A percentile compares a stretch with the other conserved stretches of the same genome.
These are phyloP conservation scores for Pichia sp. DNA, from an alignment of 1,139 yeast species.

Conservation along the genomic window DNA sequence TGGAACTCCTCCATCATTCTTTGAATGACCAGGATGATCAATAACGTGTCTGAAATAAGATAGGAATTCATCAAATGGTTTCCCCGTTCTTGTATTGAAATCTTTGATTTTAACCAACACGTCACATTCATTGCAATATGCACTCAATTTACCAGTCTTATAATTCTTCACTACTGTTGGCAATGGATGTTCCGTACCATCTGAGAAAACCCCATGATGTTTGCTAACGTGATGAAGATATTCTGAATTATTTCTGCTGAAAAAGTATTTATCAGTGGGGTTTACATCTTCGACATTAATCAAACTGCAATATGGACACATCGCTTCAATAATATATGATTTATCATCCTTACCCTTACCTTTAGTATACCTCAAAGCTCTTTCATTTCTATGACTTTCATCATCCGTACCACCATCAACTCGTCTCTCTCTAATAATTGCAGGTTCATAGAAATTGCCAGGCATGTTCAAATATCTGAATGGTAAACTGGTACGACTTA, in stretches of 20 bases:
- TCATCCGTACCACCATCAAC: slow-evolving; percentile 4
- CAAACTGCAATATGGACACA: slow-evolving; percentile 24
- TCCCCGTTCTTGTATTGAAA: slow-evolving; percentile 8
- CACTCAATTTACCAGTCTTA: slow-evolving; percentile 13
- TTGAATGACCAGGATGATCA: slow-evolving; percentile 16
- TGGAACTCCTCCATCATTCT: slow-evolving; percentile 15
- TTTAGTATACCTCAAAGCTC: background rate
- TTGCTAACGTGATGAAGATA: slow-evolving; percentile 27
- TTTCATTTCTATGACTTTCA: background rate
- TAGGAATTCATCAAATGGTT: slow-evolving; percentile 17
- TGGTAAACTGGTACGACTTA: slow-evolving; percentile 7
- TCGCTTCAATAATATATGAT: slow-evolving; percentile 20
- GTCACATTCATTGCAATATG: slow-evolving; percentile 19
- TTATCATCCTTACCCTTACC: slow-evolving; percentile 7
- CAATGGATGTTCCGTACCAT: slow-evolving; percentile 22
- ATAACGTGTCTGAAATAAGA: slow-evolving; percentile 21
- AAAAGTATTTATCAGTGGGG: slow-evolving; percentile 17
- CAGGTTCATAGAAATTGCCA: slow-evolving; percentile 23
- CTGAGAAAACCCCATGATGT: slow-evolving; percentile 25
- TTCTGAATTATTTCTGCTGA: slow-evolving; percentile 23
- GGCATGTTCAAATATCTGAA: slow-evolving; percentile 14
- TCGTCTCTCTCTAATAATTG: slow-evolving; percentile 18
- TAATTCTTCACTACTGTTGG: slow-evolving; percentile 15
- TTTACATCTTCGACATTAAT: slow-evolving; percentile 2
- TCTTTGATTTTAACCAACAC: slow-evolving; percentile 16